Percentiles rank a stretch among this genome's conserved stretches.
These are phyloP conservation scores for Fraxinus ornus DNA, from an alignment of 305 asterid species.

Conservation along the genomic window DNA sequence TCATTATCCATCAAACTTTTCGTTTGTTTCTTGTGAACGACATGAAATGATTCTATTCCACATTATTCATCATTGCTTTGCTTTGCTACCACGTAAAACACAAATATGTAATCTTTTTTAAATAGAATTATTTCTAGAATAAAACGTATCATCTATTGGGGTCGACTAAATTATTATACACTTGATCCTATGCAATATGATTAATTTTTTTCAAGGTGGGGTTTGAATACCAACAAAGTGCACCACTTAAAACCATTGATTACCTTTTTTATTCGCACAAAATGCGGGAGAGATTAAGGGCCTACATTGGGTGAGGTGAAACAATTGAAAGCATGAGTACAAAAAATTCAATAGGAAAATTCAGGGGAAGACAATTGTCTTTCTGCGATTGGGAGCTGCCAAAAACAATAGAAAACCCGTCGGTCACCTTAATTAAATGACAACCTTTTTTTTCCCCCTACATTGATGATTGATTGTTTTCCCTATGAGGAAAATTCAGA, in stretches of 20 bases:
- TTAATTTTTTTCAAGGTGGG: neutral
- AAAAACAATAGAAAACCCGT: too few relatives aligned
- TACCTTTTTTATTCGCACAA: neutral
- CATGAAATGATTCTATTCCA: neutral
- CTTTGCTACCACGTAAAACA: neutral
- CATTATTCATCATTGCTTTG: neutral
- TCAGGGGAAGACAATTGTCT: too few relatives aligned
- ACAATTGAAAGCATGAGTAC: neutral
- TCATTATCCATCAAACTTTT: neutral
- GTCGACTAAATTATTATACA: neutral
- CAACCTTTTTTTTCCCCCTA: too few relatives aligned
- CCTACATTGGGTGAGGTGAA: neutral
- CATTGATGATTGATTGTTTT: too few relatives aligned
- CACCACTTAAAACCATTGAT: neutral
- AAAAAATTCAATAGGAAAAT: too few relatives aligned
- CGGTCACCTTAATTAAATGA: too few relatives aligned
- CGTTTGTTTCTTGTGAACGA: neutral
- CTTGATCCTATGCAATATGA: neutral
- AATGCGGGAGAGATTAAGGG: neutral
- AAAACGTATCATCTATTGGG: neutral
- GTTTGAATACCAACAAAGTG: neutral
- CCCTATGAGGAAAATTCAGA: too few relatives aligned
- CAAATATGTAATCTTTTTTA: neutral
- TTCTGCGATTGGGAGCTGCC: too few relatives aligned
- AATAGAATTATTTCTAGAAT: neutral